Evolutionary conservation across 306 rosid genomes (phyloP).

Genomic region (Quercus dentata): DNA sequence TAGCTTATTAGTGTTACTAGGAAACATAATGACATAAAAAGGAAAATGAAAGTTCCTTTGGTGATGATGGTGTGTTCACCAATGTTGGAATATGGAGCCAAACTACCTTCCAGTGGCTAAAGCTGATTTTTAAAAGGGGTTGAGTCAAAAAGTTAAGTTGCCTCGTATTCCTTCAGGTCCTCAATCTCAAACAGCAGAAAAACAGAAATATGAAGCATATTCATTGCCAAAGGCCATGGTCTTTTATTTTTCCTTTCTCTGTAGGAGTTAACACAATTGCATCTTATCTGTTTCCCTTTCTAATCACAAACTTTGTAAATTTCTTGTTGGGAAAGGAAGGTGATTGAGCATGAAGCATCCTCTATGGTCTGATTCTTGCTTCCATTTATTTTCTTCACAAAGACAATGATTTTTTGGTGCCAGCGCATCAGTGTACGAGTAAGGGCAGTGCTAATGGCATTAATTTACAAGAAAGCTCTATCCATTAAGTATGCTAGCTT

Average conservation of each 20-base stretch:
- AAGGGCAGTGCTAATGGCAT: slow-evolving; percentile 62
- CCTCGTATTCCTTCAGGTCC: slow-evolving; percentile 64
- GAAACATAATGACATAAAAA: slow-evolving; percentile 31
- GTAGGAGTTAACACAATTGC: slow-evolving; percentile 76
- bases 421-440: slow-evolving; percentile 61
- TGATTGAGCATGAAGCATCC: slow-evolving; percentile 28
- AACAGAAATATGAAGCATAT: slow-evolving; percentile 49
- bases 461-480: slow-evolving; percentile 50
- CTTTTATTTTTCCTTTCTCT: neutral
- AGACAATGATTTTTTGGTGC: slow-evolving; percentile 93
- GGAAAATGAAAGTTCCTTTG: slow-evolving; percentile 17
- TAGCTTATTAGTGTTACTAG: slow-evolving; percentile 23
- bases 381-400: slow-evolving; percentile 67
- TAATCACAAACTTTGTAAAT: slow-evolving; percentile 73
- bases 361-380: slow-evolving; percentile 63
- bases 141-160: slow-evolving; percentile 51
- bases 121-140: slow-evolving; percentile 65
- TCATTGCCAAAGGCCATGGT: slow-evolving; percentile 61
- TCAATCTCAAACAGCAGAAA: slow-evolving; percentile 61
- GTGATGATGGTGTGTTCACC: slow-evolving; percentile 25
- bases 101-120: slow-evolving; percentile 71
- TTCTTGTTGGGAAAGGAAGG: slow-evolving; percentile 44
- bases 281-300: slow-evolving; percentile 69
- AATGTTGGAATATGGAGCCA: slow-evolving; percentile 64
- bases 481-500: slow-evolving; percentile 50